phyloP scores from a whole-genome alignment of 2,329 filamentous ascomycete genomes.

The Cadophora sp. region DNA sequence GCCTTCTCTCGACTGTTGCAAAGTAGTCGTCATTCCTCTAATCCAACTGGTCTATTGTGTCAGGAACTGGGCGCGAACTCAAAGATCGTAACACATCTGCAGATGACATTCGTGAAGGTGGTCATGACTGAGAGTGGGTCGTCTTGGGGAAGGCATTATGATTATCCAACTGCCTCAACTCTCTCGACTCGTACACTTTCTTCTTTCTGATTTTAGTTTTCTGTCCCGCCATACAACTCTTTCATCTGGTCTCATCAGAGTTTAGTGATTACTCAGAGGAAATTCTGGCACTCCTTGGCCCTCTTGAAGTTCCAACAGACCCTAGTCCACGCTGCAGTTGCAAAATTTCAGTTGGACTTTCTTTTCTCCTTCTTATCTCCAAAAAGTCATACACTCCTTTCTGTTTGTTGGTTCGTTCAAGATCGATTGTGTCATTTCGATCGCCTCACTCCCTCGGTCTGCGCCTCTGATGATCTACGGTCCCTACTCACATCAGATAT shows the following conservation, averaged over 20 bases:
- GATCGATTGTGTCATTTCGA: not conserved
- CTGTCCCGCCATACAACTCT: not conserved
- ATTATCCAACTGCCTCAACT: not conserved
- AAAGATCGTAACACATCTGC: not conserved
- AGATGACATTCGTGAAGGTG: not conserved
- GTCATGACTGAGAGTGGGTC: not conserved
- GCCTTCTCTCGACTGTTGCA: not conserved
- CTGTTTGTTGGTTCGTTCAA: not conserved
- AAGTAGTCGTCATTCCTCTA: not conserved
- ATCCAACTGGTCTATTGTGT: not conserved
- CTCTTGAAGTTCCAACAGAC: not conserved
- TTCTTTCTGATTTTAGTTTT: not conserved
- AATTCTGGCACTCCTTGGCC: not conserved
- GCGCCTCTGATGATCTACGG: not conserved
- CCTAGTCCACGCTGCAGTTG: not conserved
- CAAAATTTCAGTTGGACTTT: not conserved
- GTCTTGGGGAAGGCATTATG: not conserved
- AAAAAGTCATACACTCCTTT: not conserved
- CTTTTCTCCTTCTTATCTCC: not conserved
- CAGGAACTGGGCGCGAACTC: not conserved
- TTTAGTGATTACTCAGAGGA: not conserved
- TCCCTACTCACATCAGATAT: not conserved
- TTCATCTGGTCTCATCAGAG: constrained; percentile 5
- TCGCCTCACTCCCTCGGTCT: not conserved
- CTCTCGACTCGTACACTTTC: not conserved